Conservation (phyloP, 2,329 filamentous ascomycete species). For the Penicillium thymicola region DNA sequence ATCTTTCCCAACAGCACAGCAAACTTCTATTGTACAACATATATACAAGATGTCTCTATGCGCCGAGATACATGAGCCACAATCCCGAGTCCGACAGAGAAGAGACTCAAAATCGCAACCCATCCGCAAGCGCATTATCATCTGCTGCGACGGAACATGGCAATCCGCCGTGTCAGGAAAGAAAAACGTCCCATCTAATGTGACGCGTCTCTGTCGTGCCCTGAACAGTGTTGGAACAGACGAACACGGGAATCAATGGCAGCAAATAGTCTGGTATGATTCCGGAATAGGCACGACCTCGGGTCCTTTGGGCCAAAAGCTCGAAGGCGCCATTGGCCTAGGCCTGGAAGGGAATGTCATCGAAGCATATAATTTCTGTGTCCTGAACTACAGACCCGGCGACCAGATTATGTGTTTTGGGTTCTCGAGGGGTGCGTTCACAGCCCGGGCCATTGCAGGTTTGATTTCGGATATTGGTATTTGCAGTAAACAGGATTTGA, state of each 20-base stretch:
- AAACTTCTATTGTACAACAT: neutral
- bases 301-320: conserved; percentile 21
- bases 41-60: conserved; percentile 1
- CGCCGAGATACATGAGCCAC: neutral
- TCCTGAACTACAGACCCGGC: conserved; percentile 18
- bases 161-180: conserved; percentile 31
- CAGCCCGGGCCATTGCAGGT: conserved; percentile 20
- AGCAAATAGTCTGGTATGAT: conserved; percentile 35
- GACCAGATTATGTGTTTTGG: conserved; percentile 24
- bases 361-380: conserved; percentile 23
- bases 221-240: conserved; percentile 27
- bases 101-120: conserved; percentile 4
- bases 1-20: neutral
- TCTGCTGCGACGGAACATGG: conserved; percentile 37
- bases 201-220: conserved; percentile 32
- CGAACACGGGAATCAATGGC: conserved; percentile 23
- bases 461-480: conserved; percentile 22
- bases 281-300: conserved; percentile 32
- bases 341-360: conserved; percentile 21
- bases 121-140: conserved; percentile 29
- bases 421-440: conserved; percentile 21
- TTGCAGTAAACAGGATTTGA: conserved; percentile 16
- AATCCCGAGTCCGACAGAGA: neutral
- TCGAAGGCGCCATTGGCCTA: conserved; percentile 23
- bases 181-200: conserved; percentile 31